Conservation (phyloP, 768 basidiomycete genomes). For the Strobilomyces dryophilus region DNA sequence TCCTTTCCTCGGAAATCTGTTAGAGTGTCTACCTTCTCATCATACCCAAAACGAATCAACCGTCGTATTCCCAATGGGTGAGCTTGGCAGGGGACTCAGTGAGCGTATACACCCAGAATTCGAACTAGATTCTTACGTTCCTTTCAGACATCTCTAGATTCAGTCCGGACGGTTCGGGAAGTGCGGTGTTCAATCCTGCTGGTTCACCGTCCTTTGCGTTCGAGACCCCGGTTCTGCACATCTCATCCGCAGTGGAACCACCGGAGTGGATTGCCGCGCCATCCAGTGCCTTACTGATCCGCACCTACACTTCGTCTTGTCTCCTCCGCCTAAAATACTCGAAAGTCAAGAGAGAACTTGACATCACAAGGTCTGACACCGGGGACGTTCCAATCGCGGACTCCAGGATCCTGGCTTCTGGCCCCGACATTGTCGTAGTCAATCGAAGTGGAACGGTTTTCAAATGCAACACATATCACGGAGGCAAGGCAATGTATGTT, state of each 20-base stretch:
- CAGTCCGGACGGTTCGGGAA: constrained; percentile 21
- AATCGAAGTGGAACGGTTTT: constrained; percentile 54
- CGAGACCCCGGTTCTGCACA: constrained; percentile 66
- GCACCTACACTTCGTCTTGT: constrained; percentile 44
- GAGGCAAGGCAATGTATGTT: constrained; percentile 40
- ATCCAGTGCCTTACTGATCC: constrained; percentile 32
- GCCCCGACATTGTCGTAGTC: constrained; percentile 38
- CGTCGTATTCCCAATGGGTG: constrained; percentile 63
- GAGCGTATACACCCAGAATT: constrained; percentile 18
- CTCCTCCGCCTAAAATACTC: constrained; percentile 32
- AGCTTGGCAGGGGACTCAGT: constrained; percentile 59
- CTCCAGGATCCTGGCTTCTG: constrained; percentile 36
- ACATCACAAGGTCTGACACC: constrained; percentile 38
- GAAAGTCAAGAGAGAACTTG: constrained; percentile 32
- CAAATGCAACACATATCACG: constrained; percentile 36
- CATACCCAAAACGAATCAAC: constrained; percentile 27
- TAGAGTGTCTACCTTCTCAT: constrained; percentile 39
- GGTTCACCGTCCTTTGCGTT: constrained; percentile 44
- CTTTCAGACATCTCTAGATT: constrained; percentile 46
- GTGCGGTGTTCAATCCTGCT: constrained; percentile 31
- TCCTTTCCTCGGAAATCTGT: constrained; percentile 51
- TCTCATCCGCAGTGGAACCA: constrained; percentile 35
- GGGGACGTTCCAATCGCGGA: constrained; percentile 45
- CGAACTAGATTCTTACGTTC: constrained; percentile 3
- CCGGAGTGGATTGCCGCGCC: constrained; percentile 10